phyloP scores from a whole-genome alignment of 2,329 filamentous ascomycete species.

The Fusarium lyarnte region DNA sequence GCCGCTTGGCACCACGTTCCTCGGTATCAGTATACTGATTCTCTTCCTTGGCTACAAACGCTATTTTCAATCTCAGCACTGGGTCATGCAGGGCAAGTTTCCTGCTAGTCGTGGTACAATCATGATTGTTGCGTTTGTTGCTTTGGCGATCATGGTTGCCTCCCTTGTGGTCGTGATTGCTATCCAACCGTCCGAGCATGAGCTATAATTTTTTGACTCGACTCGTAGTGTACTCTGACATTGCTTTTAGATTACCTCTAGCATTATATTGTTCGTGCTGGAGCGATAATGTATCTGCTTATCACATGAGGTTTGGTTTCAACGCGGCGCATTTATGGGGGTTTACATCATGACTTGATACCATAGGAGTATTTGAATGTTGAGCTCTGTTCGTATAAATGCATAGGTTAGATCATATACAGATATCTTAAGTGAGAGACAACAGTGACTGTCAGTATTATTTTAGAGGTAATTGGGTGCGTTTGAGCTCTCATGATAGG shows the following conservation, averaged over 20 bases:
- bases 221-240: not conserved
- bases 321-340: conserved; percentile 10
- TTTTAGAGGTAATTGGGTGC: not conserved
- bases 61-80: conserved; percentile 81
- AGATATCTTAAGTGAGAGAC: not conserved
- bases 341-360: conserved; percentile 32
- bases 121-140: conserved; percentile 72
- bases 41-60: conserved; percentile 80
- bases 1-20: conserved; percentile 75
- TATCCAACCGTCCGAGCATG: conserved; percentile 54
- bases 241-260: not conserved
- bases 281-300: not conserved
- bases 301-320: not conserved
- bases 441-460: not conserved
- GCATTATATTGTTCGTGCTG: not conserved
- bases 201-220: conserved; percentile 15
- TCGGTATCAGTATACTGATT: conserved; percentile 79
- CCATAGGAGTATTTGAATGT: not conserved
- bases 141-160: conserved; percentile 69
- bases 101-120: conserved; percentile 81
- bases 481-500: conserved; percentile 6
- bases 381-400: not conserved
- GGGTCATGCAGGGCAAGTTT: conserved; percentile 83
- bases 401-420: not conserved
- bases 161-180: conserved; percentile 69